Evolutionary conservation across 2,329 filamentous ascomycete species (phyloP), one percentile per base, ranked within the genome.

Genomic region (Magnaporthiopsis incrustans): DNA sequence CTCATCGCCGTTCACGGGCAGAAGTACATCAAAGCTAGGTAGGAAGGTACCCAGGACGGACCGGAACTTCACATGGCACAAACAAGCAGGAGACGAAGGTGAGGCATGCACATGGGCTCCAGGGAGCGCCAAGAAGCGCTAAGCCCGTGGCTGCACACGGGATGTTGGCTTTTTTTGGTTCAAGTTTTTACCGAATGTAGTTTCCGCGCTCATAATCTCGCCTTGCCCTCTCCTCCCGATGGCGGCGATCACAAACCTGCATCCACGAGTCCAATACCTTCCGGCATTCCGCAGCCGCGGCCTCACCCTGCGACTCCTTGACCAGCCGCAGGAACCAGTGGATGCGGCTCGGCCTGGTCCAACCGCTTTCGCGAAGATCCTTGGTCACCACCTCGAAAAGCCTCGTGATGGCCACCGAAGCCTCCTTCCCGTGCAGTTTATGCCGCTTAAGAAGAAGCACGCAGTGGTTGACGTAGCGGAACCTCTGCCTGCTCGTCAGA

Each of bases 261-360:
- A 70, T 70, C 64, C 72, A 75, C 61, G 67, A 66, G 61, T 56
- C 67, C 62, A 70, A 62, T 11, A 66, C 72, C 67, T 61, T 64
- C 8, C 65, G 70, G 32, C 69, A 69, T 18, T 66, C 60, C 30
- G 61, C 33, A 1, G 70, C 70, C 22, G 68, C 63, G 11, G 68
- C 66, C 1, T 65, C 56, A 18, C 72, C 70, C 59, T 72, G 67
- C 22, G 73, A 68, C 25, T 67, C 67, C 59, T 70, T 57, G 18
- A 79, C 64, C 25, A 77, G 59, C 26, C 65, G 64, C 30, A 79
- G 59, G 62, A 75, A 71, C 75, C 75, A 78, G 59, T 67, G 67
- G 57, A 79, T 65, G 25, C 77, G 75, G 30, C 66, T 66, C 35
- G 71, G 73, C 53, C 74, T 72, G 4, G 77, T 78, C 26, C 70